Evolutionary conservation across 1,139 yeast species (phyloP), one percentile per base, ranked within the genome.

Genomic region (Hyphopichia burtonii): DNA sequence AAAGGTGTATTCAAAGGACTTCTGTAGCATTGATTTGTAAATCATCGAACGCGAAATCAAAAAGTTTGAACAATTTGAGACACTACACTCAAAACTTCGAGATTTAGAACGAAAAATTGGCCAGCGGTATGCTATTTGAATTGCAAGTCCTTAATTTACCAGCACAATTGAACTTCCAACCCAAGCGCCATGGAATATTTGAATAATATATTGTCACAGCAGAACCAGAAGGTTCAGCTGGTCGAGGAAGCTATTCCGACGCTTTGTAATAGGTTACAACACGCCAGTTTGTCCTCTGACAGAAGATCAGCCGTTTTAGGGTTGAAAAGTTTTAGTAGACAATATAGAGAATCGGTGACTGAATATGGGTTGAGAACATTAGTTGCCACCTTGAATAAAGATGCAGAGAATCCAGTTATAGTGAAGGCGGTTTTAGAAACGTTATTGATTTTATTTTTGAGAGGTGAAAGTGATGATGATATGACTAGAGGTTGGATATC

Each of bases 221-320:
- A 51, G 46, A 65, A 59, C 51, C 66, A 56, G 63, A 81, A 78
- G 55, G 78, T 71, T 34, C 74, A 66, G 48, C 72, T 67, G 69
- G 96, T 87, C 9, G 90, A 85, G 51, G 96, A 88, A 55, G 88
- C 96, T 14, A 91, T 94, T 45, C 83, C 93, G 6, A 88, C 94
- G 5, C 71, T 93, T 42, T 88, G 96, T 55, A 96, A 94, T 57
- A 72, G 98, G 39, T 77, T 93, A 41, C 82, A 83, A 42, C 91
- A 93, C 65, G 83, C 98, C 4, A 85, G 86, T 1, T 65, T 87
- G 51, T 73, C 94, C 2, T 82, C 88, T 33, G 99, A 94, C 63
- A 74, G 98, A 49, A 71, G 96, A 42, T 93, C 97, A 1, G 98
- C 99, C 0, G 87, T 93, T 3, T 71, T 93, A 38, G 94, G 96